Evolutionary conservation across 148 eudicot genomes (phyloP).

Genomic region (Chenopodium berlandieri): DNA sequence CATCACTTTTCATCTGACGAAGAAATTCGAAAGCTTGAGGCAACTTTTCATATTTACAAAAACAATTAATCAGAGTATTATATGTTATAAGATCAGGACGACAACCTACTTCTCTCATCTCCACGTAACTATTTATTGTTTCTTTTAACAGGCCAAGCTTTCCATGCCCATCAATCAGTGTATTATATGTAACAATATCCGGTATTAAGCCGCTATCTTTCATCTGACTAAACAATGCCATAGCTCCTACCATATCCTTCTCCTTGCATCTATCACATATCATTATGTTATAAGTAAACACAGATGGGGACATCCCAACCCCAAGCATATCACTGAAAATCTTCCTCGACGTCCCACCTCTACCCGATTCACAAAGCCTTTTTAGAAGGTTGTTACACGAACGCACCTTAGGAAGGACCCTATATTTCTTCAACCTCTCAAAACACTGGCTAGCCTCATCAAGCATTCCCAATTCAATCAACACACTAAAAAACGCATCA

Average conservation of each 20-base stretch:
- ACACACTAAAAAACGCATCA: slow-evolving; percentile 71
- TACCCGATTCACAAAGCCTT: slow-evolving; percentile 49
- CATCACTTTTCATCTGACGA: slow-evolving; percentile 58
- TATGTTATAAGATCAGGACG: slow-evolving; percentile 77
- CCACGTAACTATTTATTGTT: slow-evolving; percentile 47
- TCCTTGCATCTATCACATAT: slow-evolving; percentile 77
- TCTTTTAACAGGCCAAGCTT: slow-evolving; percentile 66
- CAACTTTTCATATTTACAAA: slow-evolving; percentile 68
- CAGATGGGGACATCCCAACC: slow-evolving; percentile 63
- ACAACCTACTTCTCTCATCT: slow-evolving; percentile 67
- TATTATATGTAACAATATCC: slow-evolving; percentile 86
- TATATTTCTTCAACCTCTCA: slow-evolving; percentile 52
- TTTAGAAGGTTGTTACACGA: slow-evolving; percentile 80
- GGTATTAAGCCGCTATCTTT: slow-evolving; percentile 54
- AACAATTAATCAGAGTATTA: slow-evolving; percentile 80
- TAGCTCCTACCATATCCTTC: slow-evolving; percentile 58
- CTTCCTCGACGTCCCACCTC: slow-evolving; percentile 40
- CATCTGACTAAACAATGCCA: slow-evolving; percentile 59
- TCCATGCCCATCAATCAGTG: slow-evolving; percentile 84
- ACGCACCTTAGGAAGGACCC: slow-evolving; percentile 70
- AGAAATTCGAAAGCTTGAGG: slow-evolving; percentile 69
- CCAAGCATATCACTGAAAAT: slow-evolving; percentile 61
- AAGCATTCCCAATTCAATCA: slow-evolving; percentile 66
- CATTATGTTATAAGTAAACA: slow-evolving; percentile 83
- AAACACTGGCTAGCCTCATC: slow-evolving; percentile 84